Conservation (phyloP, 805 yeast species). For the Hanseniaspora vineae region DNA sequence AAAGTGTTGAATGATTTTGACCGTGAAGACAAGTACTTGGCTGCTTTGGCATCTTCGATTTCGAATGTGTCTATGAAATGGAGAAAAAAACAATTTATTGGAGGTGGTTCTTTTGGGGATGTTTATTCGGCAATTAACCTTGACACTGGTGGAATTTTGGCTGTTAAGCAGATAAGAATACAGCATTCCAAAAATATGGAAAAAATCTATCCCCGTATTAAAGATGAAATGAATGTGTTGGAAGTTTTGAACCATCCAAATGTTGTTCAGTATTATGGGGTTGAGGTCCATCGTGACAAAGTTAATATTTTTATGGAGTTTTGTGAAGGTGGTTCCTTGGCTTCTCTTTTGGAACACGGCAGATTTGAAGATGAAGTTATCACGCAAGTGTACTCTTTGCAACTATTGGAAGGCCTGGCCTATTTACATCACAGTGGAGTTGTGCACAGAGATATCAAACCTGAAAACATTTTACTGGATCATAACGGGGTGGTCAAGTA, state of each 20-base stretch:
- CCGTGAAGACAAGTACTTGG: slow-evolving; percentile 74
- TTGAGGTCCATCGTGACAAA: slow-evolving; percentile 90
- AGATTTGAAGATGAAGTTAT: slow-evolving; percentile 92
- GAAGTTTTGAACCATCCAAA: slow-evolving; percentile 95
- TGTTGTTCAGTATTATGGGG: slow-evolving; percentile 92
- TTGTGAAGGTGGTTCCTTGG: slow-evolving; percentile 91
- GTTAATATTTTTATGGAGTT: slow-evolving; percentile 95
- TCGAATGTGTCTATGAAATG: slow-evolving; percentile 87
- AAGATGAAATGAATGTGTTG: slow-evolving; percentile 92
- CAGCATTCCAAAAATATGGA: slow-evolving; percentile 80
- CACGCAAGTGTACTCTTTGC: slow-evolving; percentile 78
- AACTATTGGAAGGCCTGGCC: slow-evolving; percentile 89
- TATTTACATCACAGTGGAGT: slow-evolving; percentile 89
- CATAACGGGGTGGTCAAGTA: slow-evolving; percentile 88
- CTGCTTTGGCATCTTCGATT: slow-evolving; percentile 77
- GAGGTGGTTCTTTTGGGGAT: slow-evolving; percentile 92
- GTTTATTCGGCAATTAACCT: slow-evolving; percentile 86
- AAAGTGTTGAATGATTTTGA: slow-evolving; percentile 80
- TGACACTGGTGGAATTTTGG: slow-evolving; percentile 93
- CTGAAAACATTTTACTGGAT: slow-evolving; percentile 82
- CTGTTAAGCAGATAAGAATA: slow-evolving; percentile 88
- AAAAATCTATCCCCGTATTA: slow-evolving; percentile 74
- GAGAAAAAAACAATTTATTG: slow-evolving; percentile 91
- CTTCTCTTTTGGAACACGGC: slow-evolving; percentile 77
- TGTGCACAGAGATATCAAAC: slow-evolving; percentile 94